Conservation (phyloP, 768 basidiomycete genomes). For the Leccinum imitatum region DNA sequence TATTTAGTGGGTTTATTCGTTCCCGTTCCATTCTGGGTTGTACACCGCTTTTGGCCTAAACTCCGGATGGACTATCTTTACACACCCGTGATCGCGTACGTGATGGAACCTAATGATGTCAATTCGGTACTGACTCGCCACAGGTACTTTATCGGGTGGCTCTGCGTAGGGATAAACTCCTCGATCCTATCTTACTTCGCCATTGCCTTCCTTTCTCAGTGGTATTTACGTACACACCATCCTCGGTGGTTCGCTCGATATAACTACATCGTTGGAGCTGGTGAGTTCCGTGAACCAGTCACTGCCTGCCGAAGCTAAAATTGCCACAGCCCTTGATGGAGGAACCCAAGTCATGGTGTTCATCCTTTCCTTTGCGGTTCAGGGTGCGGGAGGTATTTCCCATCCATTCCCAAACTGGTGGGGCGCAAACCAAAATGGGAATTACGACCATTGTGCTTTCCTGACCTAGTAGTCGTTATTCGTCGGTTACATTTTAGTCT, state of each 20-base stretch:
- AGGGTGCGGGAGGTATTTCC: slow-evolving; percentile 48
- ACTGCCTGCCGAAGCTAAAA: not conserved
- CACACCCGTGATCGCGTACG: slow-evolving; percentile 33
- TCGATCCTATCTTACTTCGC: slow-evolving; percentile 46
- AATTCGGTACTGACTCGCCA: slow-evolving; percentile 10
- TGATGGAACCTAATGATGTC: not conserved
- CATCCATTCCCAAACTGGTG: slow-evolving; percentile 57
- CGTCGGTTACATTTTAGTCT: not conserved
- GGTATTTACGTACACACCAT: slow-evolving; percentile 55
- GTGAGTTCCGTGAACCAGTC: slow-evolving; percentile 15
- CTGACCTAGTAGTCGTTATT: slow-evolving; percentile 12
- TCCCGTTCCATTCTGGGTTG: slow-evolving; percentile 43
- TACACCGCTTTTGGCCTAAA: slow-evolving; percentile 37
- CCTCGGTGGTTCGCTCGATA: slow-evolving; percentile 69
- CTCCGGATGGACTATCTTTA: slow-evolving; percentile 31
- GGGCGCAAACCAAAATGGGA: slow-evolving; percentile 54
- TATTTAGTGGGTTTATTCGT: slow-evolving; percentile 34
- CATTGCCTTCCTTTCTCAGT: slow-evolving; percentile 57
- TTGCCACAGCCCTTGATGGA: slow-evolving; percentile 34
- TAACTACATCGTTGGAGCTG: slow-evolving; percentile 68
- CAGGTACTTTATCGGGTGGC: slow-evolving; percentile 40
- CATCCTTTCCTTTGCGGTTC: slow-evolving; percentile 49
- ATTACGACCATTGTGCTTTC: slow-evolving; percentile 31
- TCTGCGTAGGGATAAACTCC: slow-evolving; percentile 58
- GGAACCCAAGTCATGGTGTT: slow-evolving; percentile 54